phyloP scores from a whole-genome alignment of 768 basidiomycete species.

The Cyclocybe aegerita region DNA sequence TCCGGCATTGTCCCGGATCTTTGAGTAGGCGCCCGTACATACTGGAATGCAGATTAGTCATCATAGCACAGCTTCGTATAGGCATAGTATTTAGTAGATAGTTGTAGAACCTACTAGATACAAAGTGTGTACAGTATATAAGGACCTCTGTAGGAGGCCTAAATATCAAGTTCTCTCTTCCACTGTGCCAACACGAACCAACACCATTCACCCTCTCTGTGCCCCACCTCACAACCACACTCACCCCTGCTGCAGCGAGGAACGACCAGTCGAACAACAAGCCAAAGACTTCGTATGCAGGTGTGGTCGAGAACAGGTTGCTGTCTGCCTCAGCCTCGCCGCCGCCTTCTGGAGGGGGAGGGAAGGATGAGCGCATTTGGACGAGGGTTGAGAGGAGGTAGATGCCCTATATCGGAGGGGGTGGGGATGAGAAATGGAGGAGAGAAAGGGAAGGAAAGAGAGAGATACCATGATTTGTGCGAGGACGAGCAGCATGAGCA shows the following conservation, averaged over 20 bases:
- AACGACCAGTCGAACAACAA: constrained; percentile 75
- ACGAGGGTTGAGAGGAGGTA: constrained; percentile 83
- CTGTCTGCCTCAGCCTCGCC: constrained; percentile 9
- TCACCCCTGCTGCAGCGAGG: constrained; percentile 53
- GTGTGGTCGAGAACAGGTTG: constrained; percentile 72
- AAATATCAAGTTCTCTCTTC: too few species aligned
- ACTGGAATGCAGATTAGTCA: too few species aligned
- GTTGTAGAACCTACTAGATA: too few species aligned
- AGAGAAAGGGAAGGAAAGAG: not conserved
- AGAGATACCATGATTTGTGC: constrained; percentile 76
- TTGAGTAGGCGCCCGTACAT: too few species aligned
- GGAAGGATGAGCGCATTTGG: constrained; percentile 80
- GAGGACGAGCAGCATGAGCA: constrained; percentile 72
- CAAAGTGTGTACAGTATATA: too few species aligned
- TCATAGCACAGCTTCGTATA: too few species aligned
- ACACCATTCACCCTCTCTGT: constrained; percentile 41
- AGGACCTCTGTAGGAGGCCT: too few species aligned
- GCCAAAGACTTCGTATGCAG: constrained; percentile 72
- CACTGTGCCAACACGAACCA: too few species aligned
- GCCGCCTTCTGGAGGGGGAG: constrained; percentile 43
- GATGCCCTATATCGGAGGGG: constrained; percentile 53
- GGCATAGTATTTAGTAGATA: too few species aligned
- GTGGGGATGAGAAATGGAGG: not conserved
- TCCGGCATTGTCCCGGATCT: too few species aligned
- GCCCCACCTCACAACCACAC: constrained; percentile 52